These are phyloP conservation scores for Suhomyces prunicola DNA, from an alignment of 805 yeast genomes.

Conservation along the genomic window DNA sequence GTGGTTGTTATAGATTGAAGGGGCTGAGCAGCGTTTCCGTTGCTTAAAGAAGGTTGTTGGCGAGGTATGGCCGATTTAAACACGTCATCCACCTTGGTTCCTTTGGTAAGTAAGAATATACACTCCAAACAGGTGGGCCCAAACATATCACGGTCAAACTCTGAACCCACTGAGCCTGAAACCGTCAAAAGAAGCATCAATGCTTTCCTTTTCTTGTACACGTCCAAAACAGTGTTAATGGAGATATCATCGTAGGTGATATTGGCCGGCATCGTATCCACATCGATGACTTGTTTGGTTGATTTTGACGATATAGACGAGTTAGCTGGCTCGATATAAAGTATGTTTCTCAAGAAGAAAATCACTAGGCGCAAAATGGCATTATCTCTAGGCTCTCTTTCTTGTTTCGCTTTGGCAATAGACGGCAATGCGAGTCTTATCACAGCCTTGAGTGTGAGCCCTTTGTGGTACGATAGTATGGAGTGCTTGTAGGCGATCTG, in stretches of 20 bases:
- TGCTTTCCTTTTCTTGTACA: conserved; percentile 69
- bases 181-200: conserved; percentile 70
- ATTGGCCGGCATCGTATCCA: conserved; percentile 52
- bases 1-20: conserved; percentile 23
- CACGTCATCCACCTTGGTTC: conserved; percentile 19
- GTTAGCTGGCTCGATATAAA: conserved; percentile 71
- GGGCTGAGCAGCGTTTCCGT: conserved; percentile 5
- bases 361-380: conserved; percentile 69
- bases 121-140: conserved; percentile 68
- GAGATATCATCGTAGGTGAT: conserved; percentile 67
- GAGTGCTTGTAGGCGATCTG: conserved; percentile 72
- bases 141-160: conserved; percentile 59
- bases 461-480: conserved; percentile 55
- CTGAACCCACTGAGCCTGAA: conserved; percentile 59
- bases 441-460: conserved; percentile 64
- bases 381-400: conserved; percentile 68
- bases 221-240: conserved; percentile 50
- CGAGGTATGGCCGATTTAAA: background rate
- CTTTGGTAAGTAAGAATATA: conserved; percentile 58
- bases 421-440: conserved; percentile 66
- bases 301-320: conserved; percentile 46
- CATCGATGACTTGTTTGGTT: conserved; percentile 23
- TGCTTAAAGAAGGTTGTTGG: background rate
- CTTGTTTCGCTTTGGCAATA: conserved; percentile 45
- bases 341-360: conserved; percentile 72